A percentile compares a stretch with the other conserved stretches of the same genome.
These are phyloP conservation scores for Chlamydomonas incerta DNA, from an alignment of 139 green algal species.

Conservation along the genomic window DNA sequence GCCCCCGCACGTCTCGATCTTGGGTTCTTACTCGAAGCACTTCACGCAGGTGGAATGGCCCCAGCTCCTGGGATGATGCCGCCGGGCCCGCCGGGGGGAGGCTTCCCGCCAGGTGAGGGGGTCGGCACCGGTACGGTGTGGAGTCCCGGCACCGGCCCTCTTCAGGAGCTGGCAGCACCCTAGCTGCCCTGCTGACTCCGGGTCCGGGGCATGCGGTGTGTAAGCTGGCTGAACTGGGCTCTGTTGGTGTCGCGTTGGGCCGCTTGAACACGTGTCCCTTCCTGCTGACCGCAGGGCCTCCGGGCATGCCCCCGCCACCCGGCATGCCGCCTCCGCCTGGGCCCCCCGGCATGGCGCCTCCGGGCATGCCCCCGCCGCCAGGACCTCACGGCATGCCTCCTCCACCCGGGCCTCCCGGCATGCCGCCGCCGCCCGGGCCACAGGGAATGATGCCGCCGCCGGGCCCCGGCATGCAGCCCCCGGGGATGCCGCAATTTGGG, in stretches of 20 bases:
- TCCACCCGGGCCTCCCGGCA: not conserved
- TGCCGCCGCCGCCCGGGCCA: not conserved
- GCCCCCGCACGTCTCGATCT: too few relatives aligned
- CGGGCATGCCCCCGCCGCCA: constrained; percentile 8
- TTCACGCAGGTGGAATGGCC: not conserved
- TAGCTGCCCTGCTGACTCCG: too few relatives aligned
- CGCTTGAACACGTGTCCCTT: too few relatives aligned
- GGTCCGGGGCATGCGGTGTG: too few relatives aligned
- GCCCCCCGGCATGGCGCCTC: constrained; percentile 6
- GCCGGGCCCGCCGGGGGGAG: not conserved
- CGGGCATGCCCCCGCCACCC: not conserved
- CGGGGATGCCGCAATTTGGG: too few relatives aligned
- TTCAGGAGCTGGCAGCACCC: too few relatives aligned
- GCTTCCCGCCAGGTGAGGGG: not conserved
- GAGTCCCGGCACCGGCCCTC: too few relatives aligned
- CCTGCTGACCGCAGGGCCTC: too few relatives aligned
- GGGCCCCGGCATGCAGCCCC: constrained; percentile 1
- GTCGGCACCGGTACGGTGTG: too few relatives aligned
- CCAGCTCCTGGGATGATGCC: constrained; percentile 30
- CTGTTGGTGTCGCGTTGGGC: too few relatives aligned
- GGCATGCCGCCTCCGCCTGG: not conserved
- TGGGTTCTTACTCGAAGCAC: not conserved
- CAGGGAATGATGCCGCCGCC: too few relatives aligned
- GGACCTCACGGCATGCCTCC: constrained; percentile 2
- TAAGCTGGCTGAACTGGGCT: too few relatives aligned